phyloP scores from a whole-genome alignment of 495 filamentous ascomycete genomes.

The Annulohypoxylon maeteangense region DNA sequence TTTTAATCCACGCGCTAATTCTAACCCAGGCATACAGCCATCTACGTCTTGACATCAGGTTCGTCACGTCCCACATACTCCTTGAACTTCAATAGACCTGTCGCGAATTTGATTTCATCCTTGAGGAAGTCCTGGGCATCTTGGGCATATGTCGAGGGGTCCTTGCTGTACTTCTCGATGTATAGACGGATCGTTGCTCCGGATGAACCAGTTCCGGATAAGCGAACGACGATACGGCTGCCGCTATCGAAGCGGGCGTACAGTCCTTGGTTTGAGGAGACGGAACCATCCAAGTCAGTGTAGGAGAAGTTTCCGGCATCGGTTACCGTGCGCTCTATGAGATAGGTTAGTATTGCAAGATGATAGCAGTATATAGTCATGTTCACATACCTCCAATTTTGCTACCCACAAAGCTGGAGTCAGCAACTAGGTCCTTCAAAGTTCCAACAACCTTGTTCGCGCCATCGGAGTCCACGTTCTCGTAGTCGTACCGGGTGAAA shows the following conservation, averaged over 20 bases:
- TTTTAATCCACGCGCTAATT: neutral
- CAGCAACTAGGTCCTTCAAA: constrained; percentile 74
- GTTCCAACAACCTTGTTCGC: constrained; percentile 88
- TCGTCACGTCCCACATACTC: constrained; percentile 88
- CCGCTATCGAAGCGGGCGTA: constrained; percentile 96
- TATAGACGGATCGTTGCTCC: constrained; percentile 97
- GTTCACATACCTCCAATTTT: constrained; percentile 71
- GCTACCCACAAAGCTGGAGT: constrained; percentile 80
- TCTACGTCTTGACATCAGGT: constrained; percentile 93
- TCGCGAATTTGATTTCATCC: constrained; percentile 85
- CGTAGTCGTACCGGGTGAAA: constrained; percentile 99
- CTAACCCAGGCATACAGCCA: neutral
- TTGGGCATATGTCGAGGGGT: constrained; percentile 75
- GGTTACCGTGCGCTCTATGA: constrained; percentile 74
- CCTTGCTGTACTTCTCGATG: constrained; percentile 86
- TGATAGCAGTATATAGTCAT: neutral
- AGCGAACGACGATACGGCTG: constrained; percentile 89
- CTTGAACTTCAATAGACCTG: constrained; percentile 86
- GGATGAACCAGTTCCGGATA: constrained; percentile 93
- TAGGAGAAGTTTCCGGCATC: constrained; percentile 97
- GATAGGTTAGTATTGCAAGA: constrained; percentile 10
- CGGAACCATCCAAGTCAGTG: constrained; percentile 94
- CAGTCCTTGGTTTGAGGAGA: constrained; percentile 94
- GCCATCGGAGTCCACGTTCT: constrained; percentile 88
- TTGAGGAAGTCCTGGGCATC: constrained; percentile 95